Evolutionary conservation across 352 stramenopile species (phyloP), one percentile per base, ranked within the genome.

Genomic region (Pythium periplocum): DNA sequence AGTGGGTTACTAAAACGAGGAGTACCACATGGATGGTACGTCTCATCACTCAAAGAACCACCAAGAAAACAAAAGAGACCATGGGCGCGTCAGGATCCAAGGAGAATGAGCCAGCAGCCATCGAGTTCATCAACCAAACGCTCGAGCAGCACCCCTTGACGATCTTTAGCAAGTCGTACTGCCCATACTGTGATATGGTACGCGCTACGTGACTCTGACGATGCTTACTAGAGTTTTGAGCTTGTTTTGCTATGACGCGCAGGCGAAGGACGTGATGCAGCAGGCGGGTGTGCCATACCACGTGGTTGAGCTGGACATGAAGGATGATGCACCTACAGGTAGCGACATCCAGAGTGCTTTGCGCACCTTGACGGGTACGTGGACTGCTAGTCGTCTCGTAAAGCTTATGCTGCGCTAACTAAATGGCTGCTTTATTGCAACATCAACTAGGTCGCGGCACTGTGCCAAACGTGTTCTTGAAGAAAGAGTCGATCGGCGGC

Each of bases 381-480:
- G 17, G 17, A 26, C 17, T 26, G 17, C 17, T 26, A 26, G 17
- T 26, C 17, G 0, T 26, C 17, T 26, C 53, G 6, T 38, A 9
- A 32, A 39, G 30, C 40, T 35, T 12, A 4, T 11, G 5, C 7
- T 51, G 45, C 31, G 6, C 9, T 9, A 17, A 12, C 8, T 10
- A 12, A 40, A 38, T 17, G 7, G 2, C 30, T 38, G 48, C 32
- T 41, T 36, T 43, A 57, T 45, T 7, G 48, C 32, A 11, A 37
- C 46, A 3, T 36, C 40, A 26, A 51, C 85, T 76, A 70, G 93
- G 90, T 51, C 90, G 97, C 48, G 73, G 79, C 46, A 98, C 91
- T 4, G 95, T 99, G 42, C 96, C 96, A 2, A 98, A 98, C 64
- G 93, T 99, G 30, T 99, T 98, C 71, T 81, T 99, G 44, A 91